phyloP scores from a whole-genome alignment of 1,139 yeast species.

The Blastobotrys petasosporus region DNA sequence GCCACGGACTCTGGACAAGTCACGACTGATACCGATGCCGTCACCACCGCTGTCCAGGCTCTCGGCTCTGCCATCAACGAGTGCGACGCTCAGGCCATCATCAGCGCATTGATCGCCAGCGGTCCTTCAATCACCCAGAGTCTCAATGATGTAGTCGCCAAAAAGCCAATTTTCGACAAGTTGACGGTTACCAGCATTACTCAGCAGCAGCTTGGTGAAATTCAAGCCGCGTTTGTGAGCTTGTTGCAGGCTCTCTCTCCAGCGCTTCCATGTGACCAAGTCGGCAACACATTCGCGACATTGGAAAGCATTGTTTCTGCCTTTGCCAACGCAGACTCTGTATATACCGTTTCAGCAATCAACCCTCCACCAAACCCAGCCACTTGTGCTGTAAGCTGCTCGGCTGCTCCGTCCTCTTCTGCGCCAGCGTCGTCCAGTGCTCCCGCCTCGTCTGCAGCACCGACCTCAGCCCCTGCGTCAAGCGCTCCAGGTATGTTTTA shows the following conservation, averaged over 20 bases:
- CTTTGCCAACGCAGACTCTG: slow-evolving; percentile 3
- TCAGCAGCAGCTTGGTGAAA: not conserved
- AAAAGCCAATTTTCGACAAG: slow-evolving; percentile 3
- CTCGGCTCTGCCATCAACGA: slow-evolving; percentile 2
- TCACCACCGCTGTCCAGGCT: slow-evolving; percentile 4
- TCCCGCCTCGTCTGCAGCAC: too few species aligned
- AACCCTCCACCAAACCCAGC: slow-evolving; percentile 10
- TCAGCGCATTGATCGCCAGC: not conserved
- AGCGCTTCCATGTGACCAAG: slow-evolving; percentile 5
- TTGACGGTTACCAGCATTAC: not conserved
- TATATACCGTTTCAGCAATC: not conserved
- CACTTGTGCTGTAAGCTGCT: slow-evolving; percentile 3
- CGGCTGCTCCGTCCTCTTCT: too few species aligned
- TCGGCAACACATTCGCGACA: slow-evolving; percentile 5
- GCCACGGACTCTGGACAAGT: slow-evolving; percentile 2
- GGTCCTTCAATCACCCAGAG: slow-evolving; percentile 1
- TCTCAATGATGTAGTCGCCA: slow-evolving; percentile 3
- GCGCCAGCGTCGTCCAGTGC: too few species aligned
- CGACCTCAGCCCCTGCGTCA: too few species aligned
- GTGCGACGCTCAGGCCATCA: slow-evolving; percentile 7
- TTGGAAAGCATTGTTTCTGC: slow-evolving; percentile 4
- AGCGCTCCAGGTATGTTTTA: too few species aligned
- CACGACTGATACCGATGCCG: slow-evolving; percentile 4
- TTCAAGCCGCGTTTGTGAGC: slow-evolving; percentile 4
- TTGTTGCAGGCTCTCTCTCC: slow-evolving; percentile 3